A percentile compares a stretch with the other conserved stretches of the same genome.
Conservation (phyloP, 1,284 basidiomycete genomes). For the Irpex rosettiformis region DNA sequence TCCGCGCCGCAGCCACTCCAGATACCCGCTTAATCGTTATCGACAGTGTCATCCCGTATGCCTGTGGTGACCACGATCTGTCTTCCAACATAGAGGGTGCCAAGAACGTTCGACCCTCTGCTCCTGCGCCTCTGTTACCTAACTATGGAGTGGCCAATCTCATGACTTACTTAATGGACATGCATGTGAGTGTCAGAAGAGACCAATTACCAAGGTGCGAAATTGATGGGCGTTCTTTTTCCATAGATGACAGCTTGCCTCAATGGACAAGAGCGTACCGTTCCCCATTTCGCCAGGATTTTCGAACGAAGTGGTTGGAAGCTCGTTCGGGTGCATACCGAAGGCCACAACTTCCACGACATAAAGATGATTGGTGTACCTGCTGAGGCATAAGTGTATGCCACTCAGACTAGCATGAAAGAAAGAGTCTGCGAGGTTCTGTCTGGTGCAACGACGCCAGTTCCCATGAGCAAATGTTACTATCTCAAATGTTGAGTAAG, state of each 20-base stretch:
- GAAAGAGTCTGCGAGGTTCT: too few relatives aligned
- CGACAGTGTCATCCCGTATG: constrained; percentile 8
- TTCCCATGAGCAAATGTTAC: too few relatives aligned
- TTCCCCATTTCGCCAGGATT: background rate
- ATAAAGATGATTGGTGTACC: background rate
- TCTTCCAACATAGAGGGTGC: constrained; percentile 12
- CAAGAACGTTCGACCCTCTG: background rate
- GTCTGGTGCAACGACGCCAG: too few relatives aligned
- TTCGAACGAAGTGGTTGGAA: constrained; percentile 4
- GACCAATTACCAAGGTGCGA: background rate
- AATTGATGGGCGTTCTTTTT: background rate
- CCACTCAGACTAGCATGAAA: too few relatives aligned
- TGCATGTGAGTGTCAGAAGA: background rate
- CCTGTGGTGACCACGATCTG: constrained; percentile 5
- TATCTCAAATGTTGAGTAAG: too few relatives aligned
- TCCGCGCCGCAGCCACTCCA: constrained; percentile 20
- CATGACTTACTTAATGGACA: constrained; percentile 12
- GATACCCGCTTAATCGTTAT: constrained; percentile 7
- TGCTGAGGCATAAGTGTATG: background rate
- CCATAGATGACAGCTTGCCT: background rate
- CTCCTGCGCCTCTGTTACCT: constrained; percentile 17
- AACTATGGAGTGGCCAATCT: constrained; percentile 14
- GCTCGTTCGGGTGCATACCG: background rate
- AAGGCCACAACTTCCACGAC: background rate
- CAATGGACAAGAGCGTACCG: constrained; percentile 4